Evolutionary conservation across 1,284 basidiomycete species (phyloP), one percentile per base, ranked within the genome.

Genomic region (Ustilago hordei): DNA sequence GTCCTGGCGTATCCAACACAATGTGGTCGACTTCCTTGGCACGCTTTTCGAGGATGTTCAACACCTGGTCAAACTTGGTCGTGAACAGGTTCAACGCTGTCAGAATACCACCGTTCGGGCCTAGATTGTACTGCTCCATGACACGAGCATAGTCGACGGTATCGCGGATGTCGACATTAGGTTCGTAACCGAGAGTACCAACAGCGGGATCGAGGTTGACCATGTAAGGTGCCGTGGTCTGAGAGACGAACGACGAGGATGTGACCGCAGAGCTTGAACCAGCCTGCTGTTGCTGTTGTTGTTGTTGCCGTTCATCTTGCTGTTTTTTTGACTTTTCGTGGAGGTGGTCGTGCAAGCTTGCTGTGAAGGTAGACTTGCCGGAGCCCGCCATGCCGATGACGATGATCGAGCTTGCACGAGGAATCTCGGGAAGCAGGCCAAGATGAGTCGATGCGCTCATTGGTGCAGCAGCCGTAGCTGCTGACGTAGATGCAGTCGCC

Each of bases 81-180:
- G 97, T 98, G 87, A 99, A 99, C 62, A 99, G 87, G 85, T 99
- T 99, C 80, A 99, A 89, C 0, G 96, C 93, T 13, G 97, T 99
- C 86, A 99, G 87, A 82, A 99, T 99, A 17, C 95, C 97, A 35
- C 97, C 97, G 86, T 99, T 99, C 0, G 97, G 96, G 4, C 97
- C 97, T 60, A 99, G 89, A 86, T 98, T 97, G 88, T 99, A 99
- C 94, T 98, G 95, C 90, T 98, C 95, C 97, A 99, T 99, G 81
- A 99, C 95, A 87, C 98, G 92, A 77, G 93, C 91, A 87, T 99
- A 99, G 87, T 98, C 93, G 57, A 99, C 91, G 11, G 97, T 99
- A 86, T 99, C 97, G 65, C 97, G 89, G 64, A 99, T 98, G 86
- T 99, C 97, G 72, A 99, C 98, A 85, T 99, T 98, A 34, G 96